Evolutionary conservation across 192 early-diverging fungal species (phyloP).

Genomic region (Martensiomyces pterosporus): DNA sequence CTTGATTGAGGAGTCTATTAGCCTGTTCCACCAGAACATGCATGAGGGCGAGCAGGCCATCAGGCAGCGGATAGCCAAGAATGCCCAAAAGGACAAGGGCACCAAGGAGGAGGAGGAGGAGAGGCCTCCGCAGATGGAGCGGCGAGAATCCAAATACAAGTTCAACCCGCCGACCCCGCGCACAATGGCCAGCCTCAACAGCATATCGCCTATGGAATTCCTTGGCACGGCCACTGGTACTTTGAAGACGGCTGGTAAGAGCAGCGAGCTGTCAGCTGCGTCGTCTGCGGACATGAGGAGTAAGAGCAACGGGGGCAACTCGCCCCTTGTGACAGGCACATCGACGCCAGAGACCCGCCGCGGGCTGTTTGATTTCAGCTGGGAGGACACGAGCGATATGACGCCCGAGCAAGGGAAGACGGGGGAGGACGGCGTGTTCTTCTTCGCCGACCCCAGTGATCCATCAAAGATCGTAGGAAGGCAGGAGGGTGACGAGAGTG

Average conservation of each 20-base stretch:
- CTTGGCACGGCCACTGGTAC: slow-evolving; percentile 1
- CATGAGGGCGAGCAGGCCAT: slow-evolving; percentile 34
- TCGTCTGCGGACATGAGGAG: too few relatives aligned
- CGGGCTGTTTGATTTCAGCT: not conserved
- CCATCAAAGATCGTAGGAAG: too few relatives aligned
- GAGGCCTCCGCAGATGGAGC: slow-evolving; percentile 1
- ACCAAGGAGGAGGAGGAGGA: not conserved
- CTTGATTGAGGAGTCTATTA: slow-evolving; percentile 27
- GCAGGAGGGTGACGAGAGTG: too few relatives aligned
- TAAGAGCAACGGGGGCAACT: too few relatives aligned
- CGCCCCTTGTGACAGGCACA: not conserved
- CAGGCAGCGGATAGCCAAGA: slow-evolving; percentile 28
- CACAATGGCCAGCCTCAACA: slow-evolving; percentile 46
- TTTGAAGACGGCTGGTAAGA: not conserved
- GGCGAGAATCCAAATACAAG: slow-evolving; percentile 27
- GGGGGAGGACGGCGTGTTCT: too few relatives aligned
- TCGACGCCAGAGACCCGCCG: not conserved
- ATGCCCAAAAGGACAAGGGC: not conserved
- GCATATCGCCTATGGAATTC: slow-evolving; percentile 52
- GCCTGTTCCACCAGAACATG: slow-evolving; percentile 34
- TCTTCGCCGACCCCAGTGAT: too few relatives aligned
- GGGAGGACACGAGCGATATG: not conserved
- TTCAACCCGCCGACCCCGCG: slow-evolving; percentile 50
- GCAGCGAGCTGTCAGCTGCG: not conserved
- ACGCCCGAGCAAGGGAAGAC: too few relatives aligned